Evolutionary conservation across 78 protist genomes (phyloP).

Genomic region (Polysphondylium violaceum): DNA sequence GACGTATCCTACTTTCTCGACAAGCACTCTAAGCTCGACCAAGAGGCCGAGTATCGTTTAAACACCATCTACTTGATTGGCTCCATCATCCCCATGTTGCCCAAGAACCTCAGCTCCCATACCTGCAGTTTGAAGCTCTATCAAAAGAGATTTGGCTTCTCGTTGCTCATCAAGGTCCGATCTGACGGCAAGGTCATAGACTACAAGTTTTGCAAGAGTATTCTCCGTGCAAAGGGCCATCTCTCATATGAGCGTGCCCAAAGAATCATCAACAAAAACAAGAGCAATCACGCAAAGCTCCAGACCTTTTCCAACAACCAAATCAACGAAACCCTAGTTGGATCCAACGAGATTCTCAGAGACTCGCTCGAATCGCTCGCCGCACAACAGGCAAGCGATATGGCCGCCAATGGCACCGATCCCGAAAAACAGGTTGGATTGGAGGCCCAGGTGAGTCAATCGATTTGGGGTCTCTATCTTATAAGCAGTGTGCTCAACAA

Average conservation of each 20-base stretch:
- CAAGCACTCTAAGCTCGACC: conserved; percentile 39
- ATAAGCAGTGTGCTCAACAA: conserved; percentile 55
- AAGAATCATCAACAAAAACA: conserved; percentile 41
- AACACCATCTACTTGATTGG: conserved; percentile 63
- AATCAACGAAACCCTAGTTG: not conserved
- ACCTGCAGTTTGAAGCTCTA: conserved; percentile 57
- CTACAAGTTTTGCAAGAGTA: conserved; percentile 35
- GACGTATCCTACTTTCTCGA: conserved; percentile 63
- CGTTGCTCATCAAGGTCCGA: conserved; percentile 37
- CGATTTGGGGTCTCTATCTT: conserved; percentile 69
- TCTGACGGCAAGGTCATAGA: conserved; percentile 66
- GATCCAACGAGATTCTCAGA: conserved; percentile 1
- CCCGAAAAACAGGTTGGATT: not conserved
- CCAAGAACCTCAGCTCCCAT: conserved; percentile 42
- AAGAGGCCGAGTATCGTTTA: conserved; percentile 72
- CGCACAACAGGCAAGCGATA: not conserved
- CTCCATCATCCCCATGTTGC: conserved; percentile 60
- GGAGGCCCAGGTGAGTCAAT: conserved; percentile 44
- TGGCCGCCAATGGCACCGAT: not conserved
- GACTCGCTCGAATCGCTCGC: conserved; percentile 17
- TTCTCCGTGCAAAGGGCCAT: conserved; percentile 65
- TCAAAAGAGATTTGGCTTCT: conserved; percentile 65
- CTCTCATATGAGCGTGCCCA: conserved; percentile 70
- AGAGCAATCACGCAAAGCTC: not conserved
- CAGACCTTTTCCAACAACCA: conserved; percentile 19